Base-by-base conservation (phyloP, 1,284 basidiomycete species). In the Trametes polyzona region DNA sequence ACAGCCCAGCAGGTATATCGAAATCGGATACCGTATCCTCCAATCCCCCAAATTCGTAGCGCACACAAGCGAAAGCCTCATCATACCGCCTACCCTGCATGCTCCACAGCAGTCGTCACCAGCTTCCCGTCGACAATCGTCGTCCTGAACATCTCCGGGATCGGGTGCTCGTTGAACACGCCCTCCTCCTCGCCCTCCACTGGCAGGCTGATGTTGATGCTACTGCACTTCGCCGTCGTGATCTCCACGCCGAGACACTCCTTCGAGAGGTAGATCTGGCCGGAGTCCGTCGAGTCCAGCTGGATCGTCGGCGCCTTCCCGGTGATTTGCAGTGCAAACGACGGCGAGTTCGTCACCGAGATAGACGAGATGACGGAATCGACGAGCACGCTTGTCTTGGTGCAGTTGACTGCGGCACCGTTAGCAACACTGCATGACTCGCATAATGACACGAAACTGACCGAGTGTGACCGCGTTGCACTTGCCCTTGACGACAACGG, bases 121-220 rank as follows among this genome's bases (percentile, higher is more conserved):
- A 97, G 76, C 73, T 92, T 96, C n/a, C 95, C 95, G 63, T 86
- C 78, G 70, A 85, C 79, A 19, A 99, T 79, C 44, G 85, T 83
- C 40, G 92, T 93, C 79, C 88, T 93, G 74, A 99, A 81, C 90
- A 98, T 98, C 76, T 99, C 97, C 1, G 97, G 97, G 35, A 99
- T 79, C 2, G 96, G 84, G 65, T 88, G 87, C 75, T 99, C 97
- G 61, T 86, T 84, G 67, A 95, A 98, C 49, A 96, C 83, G 11
- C 96, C 97, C 12, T 96, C 92, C 70, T 96, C 95, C 66, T 93
- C 93, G 35, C 86, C 91, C 62, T 88, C 88, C 2, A 91, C 87
- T 0, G 96, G 96, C 42, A 99, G 73, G 66, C 86, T 93, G 58
- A 99, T 83, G 74, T 99, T 99, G 75, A 99, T 91, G 29, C 89